Evolutionary conservation across 345 rosid species (phyloP).

Genomic region (Fremontodendron californicum): DNA sequence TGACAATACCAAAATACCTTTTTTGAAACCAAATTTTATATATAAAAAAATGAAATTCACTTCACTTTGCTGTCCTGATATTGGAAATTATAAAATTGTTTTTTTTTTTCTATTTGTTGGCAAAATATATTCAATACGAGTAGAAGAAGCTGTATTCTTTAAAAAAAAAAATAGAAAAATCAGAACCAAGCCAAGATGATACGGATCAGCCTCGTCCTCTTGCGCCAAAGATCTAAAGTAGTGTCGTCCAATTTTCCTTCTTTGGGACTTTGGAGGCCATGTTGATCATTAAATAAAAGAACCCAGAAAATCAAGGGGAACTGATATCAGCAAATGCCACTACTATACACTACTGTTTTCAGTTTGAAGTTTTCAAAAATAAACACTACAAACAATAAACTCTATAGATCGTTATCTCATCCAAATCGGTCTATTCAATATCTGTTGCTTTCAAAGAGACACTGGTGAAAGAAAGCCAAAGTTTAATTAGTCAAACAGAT

Average conservation of each 20-base stretch:
- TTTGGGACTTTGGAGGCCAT: too few species aligned
- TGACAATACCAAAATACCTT: not conserved
- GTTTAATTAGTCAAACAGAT: not conserved
- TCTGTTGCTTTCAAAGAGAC: not conserved
- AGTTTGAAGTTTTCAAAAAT: not conserved
- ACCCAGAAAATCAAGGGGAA: not conserved
- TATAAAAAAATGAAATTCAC: not conserved
- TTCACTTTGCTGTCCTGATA: too few species aligned
- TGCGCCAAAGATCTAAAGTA: too few species aligned
- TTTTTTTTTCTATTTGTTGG: too few species aligned
- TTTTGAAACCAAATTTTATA: too few species aligned
- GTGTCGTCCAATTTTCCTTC: too few species aligned
- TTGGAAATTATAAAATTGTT: too few species aligned
- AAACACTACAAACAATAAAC: not conserved
- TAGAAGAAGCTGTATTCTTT: too few species aligned
- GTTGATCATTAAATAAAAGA: not conserved
- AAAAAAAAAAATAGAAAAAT: too few species aligned
- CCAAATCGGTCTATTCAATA: not conserved
- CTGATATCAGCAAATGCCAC: not conserved
- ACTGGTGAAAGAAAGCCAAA: not conserved
- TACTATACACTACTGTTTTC: not conserved
- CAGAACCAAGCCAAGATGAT: too few species aligned
- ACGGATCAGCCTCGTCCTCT: too few species aligned
- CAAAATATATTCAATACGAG: too few species aligned
- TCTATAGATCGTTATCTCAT: not conserved